Evolutionary conservation across 1,139 yeast species (phyloP).

Genomic region (Candida sp.): DNA sequence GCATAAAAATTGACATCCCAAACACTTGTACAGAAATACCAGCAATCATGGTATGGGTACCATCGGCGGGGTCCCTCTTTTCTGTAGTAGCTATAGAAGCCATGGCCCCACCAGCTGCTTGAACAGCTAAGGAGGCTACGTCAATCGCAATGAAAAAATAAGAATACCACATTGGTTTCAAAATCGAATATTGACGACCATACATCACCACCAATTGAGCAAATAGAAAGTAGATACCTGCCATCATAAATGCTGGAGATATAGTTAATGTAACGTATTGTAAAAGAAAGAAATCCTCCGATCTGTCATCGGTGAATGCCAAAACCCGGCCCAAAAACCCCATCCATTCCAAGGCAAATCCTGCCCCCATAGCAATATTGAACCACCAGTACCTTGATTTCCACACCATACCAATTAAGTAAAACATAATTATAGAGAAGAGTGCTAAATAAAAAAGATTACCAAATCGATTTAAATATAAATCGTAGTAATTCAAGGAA

Average conservation of each 20-base stretch:
- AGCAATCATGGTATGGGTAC: slow-evolving; percentile 76
- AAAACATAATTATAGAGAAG: slow-evolving; percentile 20
- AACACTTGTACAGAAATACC: slow-evolving; percentile 80
- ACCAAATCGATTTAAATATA: slow-evolving; percentile 21
- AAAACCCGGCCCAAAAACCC: slow-evolving; percentile 69
- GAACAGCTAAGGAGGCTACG: slow-evolving; percentile 64
- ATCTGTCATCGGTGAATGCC: slow-evolving; percentile 36
- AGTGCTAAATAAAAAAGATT: slow-evolving; percentile 28
- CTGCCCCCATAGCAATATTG: slow-evolving; percentile 26
- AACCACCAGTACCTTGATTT: slow-evolving; percentile 27
- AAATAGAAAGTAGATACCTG: slow-evolving; percentile 74
- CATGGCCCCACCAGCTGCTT: slow-evolving; percentile 80
- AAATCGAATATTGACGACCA: slow-evolving; percentile 57
- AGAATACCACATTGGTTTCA: slow-evolving; percentile 76
- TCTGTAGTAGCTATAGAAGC: slow-evolving; percentile 54
- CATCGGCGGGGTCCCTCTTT: slow-evolving; percentile 38
- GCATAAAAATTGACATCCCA: slow-evolving; percentile 63
- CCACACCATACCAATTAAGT: slow-evolving; percentile 14
- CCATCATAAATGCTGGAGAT: slow-evolving; percentile 90
- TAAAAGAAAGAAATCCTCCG: slow-evolving; percentile 47
- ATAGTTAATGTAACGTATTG: slow-evolving; percentile 73
- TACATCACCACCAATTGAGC: slow-evolving; percentile 72
- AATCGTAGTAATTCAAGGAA: slow-evolving; percentile 24
- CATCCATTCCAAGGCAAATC: slow-evolving; percentile 33
- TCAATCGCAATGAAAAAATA: slow-evolving; percentile 68